Evolutionary conservation across 2,329 filamentous ascomycete species (phyloP), one percentile per base, ranked within the genome.

Genomic region (Cytospora paraplurivora): DNA sequence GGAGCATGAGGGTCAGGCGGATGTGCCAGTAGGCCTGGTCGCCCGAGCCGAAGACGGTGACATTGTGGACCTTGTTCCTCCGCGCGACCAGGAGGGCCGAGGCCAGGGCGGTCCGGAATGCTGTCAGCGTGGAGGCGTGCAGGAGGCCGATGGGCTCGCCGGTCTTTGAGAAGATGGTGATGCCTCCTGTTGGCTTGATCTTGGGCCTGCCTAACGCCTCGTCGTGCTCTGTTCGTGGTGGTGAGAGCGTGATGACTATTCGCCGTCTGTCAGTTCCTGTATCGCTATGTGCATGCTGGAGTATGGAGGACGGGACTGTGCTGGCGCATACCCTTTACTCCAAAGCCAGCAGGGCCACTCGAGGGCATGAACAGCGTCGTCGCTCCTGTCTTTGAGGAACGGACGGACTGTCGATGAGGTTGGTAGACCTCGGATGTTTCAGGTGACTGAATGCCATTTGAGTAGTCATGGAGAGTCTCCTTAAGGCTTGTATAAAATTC

Each of bases 21-120:
- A 96, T 86, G 74, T 97, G 94, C 93, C 93, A 98, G 78, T 94
- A 96, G 13, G 94, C 94, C 78, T 97, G 93, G 69, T 89, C 87
- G 53, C 94, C 94, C 38, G 90, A 88, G 32, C 94, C 94, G 74
- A 97, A 98, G 59, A 96, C 89, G 15, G 89, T 88, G 12, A 97
- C 73, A 15, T 88, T 91, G 72, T 89, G 88, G 50, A 96, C 88
- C 34, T 84, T 83, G 62, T 84, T 80, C 62, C 94, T 90, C 44
- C 83, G 84, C 21, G 77, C 75, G 38, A 92, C 80, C 0, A 92
- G 81, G 33, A 88, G 86, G 60, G 88, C 85, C 4, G 88, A 89
- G 1, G 86, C 86, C 12, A 94, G 79, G 0, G 91, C 89, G 0
- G 92, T 95, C 65, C 92, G 87, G 75, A 94, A 95, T 3, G 89